Evolutionary conservation across 345 rosid species (phyloP).

Genomic region (Jatropha curcas): DNA sequence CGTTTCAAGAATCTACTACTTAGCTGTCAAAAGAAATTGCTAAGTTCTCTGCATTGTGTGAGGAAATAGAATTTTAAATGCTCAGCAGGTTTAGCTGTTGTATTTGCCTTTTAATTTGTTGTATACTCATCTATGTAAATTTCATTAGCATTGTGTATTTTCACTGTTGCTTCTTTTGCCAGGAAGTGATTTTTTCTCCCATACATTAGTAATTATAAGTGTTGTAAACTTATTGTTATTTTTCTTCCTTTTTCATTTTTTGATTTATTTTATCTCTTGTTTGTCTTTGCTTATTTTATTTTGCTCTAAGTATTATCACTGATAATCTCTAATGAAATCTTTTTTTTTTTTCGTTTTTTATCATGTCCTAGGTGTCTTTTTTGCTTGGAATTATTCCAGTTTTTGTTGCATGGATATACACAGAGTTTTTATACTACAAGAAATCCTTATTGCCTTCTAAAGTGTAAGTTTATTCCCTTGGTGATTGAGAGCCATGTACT

Average conservation of each 20-base stretch:
- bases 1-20: neutral
- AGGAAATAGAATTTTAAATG: neutral
- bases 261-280: neutral
- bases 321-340: neutral
- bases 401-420: constrained; percentile 83
- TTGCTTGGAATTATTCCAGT: constrained; percentile 80
- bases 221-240: no score
- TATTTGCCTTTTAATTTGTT: neutral
- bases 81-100: neutral
- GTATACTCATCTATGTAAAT: neutral
- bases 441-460: constrained; percentile 56
- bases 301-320: neutral
- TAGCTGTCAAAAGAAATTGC: neutral
- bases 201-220: no score
- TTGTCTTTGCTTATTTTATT: neutral
- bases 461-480: constrained; percentile 59
- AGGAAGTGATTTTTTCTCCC: no score
- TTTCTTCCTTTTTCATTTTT: neutral
- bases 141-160: no score
- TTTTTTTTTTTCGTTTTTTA: no score
- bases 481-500: neutral
- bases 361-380: constrained; percentile 72
- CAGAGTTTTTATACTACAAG: constrained; percentile 76
- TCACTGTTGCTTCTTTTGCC: no score
- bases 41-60: neutral